These are phyloP conservation scores for Globisporangium canariense DNA, from an alignment of 352 stramenopile genomes.

Conservation along the genomic window DNA sequence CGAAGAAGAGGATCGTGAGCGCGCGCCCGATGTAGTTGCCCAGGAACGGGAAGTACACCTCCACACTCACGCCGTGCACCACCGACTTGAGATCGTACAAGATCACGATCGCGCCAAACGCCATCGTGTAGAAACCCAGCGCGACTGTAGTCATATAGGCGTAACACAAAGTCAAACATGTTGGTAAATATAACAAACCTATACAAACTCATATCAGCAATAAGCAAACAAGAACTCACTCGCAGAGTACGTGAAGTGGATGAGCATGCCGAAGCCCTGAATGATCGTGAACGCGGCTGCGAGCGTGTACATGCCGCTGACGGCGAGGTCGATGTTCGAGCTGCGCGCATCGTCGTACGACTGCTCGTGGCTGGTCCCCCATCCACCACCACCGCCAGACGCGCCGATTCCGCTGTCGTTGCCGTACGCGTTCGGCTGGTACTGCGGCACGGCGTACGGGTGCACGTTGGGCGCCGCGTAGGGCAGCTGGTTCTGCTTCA, in stretches of 20 bases:
- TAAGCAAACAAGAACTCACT: conserved; percentile 27
- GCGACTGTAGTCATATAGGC: conserved; percentile 32
- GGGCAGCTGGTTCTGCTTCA: conserved; percentile 33
- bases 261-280: conserved; percentile 84
- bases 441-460: conserved; percentile 78
- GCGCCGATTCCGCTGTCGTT: conserved; percentile 26
- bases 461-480: conserved; percentile 76
- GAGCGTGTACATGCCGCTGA: conserved; percentile 86
- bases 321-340: conserved; percentile 73
- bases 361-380: conserved; percentile 38
- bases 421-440: conserved; percentile 59
- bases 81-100: conserved; percentile 85
- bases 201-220: neutral
- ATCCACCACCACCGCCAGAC: conserved; percentile 28
- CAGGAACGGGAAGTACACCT: conserved; percentile 84
- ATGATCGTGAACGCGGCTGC: conserved; percentile 77
- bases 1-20: conserved; percentile 78
- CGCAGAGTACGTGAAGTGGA: conserved; percentile 54
- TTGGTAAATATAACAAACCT: neutral
- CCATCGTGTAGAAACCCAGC: conserved; percentile 82
- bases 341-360: conserved; percentile 38
- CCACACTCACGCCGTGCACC: conserved; percentile 76
- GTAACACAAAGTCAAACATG: conserved; percentile 4
- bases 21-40: conserved; percentile 85
- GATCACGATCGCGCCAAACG: conserved; percentile 71